A percentile compares a stretch with the other conserved stretches of the same genome.
Evolutionary conservation across 768 basidiomycete species (phyloP).

Genomic region (Lactarius trivialis): DNA sequence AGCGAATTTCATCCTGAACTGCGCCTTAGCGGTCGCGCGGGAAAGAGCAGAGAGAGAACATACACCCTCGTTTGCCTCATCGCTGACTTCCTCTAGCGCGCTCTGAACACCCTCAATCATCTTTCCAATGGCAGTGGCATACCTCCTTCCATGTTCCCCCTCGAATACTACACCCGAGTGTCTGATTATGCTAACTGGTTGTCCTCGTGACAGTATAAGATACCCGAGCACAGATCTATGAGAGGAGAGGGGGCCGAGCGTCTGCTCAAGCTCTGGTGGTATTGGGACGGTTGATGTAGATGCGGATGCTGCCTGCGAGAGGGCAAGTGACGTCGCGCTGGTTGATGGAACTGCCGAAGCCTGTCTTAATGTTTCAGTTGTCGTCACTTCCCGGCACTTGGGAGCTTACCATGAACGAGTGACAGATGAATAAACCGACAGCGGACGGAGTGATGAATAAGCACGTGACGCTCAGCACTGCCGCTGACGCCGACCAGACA

Average conservation of each 20-base stretch:
- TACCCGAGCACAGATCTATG: conserved; percentile 86
- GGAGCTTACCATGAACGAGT: not conserved
- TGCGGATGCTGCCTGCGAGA: conserved; percentile 24
- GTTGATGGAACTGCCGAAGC: conserved; percentile 13
- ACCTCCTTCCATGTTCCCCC: conserved; percentile 72
- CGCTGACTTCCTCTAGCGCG: conserved; percentile 75
- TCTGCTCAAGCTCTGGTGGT: conserved; percentile 80
- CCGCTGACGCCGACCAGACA: not conserved
- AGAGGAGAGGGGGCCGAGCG: conserved; percentile 64
- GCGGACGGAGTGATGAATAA: not conserved
- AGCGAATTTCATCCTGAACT: conserved; percentile 72
- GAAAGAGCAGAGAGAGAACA: conserved; percentile 27
- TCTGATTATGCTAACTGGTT: conserved; percentile 71
- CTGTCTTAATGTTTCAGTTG: conserved; percentile 1
- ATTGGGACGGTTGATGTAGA: conserved; percentile 29
- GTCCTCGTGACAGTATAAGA: conserved; percentile 69
- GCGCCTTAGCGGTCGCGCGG: not conserved
- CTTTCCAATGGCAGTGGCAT: conserved; percentile 61
- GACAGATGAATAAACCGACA: not conserved
- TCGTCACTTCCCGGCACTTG: not conserved
- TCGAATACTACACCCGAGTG: conserved; percentile 83
- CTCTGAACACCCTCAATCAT: conserved; percentile 74
- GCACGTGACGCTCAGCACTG: conserved; percentile 8
- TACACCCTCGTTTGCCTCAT: conserved; percentile 53
- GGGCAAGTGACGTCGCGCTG: conserved; percentile 21